Conservation (phyloP, 345 rosid species). For the Euphorbia peplus region DNA sequence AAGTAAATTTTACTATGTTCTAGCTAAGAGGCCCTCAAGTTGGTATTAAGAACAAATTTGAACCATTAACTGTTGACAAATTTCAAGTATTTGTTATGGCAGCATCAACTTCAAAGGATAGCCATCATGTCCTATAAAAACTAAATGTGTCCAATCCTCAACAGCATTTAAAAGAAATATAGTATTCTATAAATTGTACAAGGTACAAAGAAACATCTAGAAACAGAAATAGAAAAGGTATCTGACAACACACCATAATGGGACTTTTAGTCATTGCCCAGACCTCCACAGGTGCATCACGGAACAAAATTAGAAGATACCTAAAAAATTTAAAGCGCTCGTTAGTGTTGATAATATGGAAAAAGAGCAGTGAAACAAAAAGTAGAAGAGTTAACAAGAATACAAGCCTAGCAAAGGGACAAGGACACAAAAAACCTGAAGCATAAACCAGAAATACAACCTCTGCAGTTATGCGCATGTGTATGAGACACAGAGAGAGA, state of each 20-base stretch:
- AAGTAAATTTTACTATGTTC: too few species aligned
- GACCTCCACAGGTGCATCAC: constrained; percentile 98
- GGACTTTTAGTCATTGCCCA: constrained; percentile 99
- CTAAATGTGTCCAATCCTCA: constrained; percentile 2
- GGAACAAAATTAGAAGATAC: constrained; percentile 94
- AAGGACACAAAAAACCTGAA: background rate
- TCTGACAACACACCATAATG: constrained; percentile 67
- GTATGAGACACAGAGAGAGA: too few species aligned
- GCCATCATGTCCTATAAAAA: background rate
- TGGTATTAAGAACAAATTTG: too few species aligned
- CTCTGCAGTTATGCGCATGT: too few species aligned
- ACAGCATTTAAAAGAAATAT: background rate
- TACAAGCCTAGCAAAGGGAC: background rate
- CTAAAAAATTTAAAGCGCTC: constrained; percentile 39
- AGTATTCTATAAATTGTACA: background rate
- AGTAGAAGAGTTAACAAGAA: background rate
- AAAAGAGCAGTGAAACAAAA: background rate
- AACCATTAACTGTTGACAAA: too few species aligned
- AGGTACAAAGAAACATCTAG: background rate
- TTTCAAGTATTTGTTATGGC: background rate
- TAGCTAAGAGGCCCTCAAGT: too few species aligned
- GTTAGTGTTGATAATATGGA: constrained; percentile 3
- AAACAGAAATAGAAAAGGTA: constrained; percentile 6
- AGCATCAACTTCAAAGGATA: background rate
- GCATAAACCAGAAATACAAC: background rate